Conservation (phyloP, 2,329 filamentous ascomycete species). For the Ceratocystis harringtonii region DNA sequence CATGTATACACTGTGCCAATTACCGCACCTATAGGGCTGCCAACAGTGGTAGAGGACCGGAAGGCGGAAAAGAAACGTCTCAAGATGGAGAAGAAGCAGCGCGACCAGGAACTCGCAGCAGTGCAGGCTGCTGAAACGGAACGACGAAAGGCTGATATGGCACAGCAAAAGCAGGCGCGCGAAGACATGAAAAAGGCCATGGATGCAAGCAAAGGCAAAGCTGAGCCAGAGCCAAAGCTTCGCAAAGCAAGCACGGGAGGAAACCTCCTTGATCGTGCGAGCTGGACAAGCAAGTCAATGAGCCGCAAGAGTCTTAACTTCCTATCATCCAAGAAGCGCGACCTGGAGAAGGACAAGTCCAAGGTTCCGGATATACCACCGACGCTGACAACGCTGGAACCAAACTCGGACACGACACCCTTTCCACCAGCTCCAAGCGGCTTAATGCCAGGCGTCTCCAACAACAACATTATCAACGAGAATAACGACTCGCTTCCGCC, state of each 20-base stretch:
- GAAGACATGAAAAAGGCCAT: conserved; percentile 48
- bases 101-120: conserved; percentile 40
- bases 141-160: conserved; percentile 47
- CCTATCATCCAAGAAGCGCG: conserved; percentile 37
- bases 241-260: conserved; percentile 25
- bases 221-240: conserved; percentile 21
- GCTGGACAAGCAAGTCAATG: conserved; percentile 63
- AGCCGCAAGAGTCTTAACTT: conserved; percentile 61
- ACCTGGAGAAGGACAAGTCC: conserved; percentile 4
- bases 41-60: conserved; percentile 23
- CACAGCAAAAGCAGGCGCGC: conserved; percentile 31
- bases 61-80: conserved; percentile 29
- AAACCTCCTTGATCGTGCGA: conserved; percentile 46
- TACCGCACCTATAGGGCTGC: not conserved
- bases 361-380: not conserved
- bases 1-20: not conserved
- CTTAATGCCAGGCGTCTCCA: not conserved
- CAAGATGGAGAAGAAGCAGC: conserved; percentile 24
- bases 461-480: not conserved
- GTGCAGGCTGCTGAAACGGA: conserved; percentile 37
- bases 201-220: conserved; percentile 49
- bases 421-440: not conserved
- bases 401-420: not conserved
- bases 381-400: not conserved
- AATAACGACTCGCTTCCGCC: not conserved